Conservation (phyloP, 345 rosid species). For the Eucalyptus erythrocorys region DNA sequence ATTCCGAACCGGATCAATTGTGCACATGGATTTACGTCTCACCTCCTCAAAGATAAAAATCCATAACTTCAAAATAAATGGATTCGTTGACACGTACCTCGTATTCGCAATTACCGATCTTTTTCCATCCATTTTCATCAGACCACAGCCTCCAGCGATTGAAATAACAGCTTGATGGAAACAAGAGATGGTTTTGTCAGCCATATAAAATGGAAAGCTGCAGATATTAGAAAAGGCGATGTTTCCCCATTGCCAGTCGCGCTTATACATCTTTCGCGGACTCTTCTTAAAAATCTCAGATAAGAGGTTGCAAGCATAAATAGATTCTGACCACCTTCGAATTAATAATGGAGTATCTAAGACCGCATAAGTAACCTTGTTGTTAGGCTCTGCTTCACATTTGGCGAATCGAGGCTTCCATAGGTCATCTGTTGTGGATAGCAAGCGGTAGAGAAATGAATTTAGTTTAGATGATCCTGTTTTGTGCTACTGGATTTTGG, state of each 20-base stretch:
- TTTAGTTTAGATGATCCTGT: fast-evolving
- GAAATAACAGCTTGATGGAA: neutral
- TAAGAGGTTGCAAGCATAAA: neutral
- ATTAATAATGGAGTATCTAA: neutral
- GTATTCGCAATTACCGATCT: neutral
- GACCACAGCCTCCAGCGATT: neutral
- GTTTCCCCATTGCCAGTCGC: fast-evolving
- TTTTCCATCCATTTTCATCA: neutral
- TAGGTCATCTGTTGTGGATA: fast-evolving
- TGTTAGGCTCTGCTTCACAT: neutral
- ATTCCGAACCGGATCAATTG: fast-evolving
- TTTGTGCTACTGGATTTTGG: neutral
- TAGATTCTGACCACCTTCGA: neutral
- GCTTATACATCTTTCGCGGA: neutral
- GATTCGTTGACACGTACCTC: neutral
- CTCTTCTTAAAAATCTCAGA: fast-evolving
- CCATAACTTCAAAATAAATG: neutral
- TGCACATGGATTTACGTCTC: neutral
- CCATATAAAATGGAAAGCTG: neutral
- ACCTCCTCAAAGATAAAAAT: neutral
- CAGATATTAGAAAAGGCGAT: neutral
- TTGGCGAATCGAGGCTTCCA: fast-evolving
- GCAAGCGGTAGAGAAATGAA: fast-evolving
- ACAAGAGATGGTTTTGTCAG: fast-evolving
- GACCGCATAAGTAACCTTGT: neutral